Evolutionary conservation across 2,329 filamentous ascomycete genomes (phyloP), one percentile per base, ranked within the genome.

Genomic region (Aspergillus sclerotialis): DNA sequence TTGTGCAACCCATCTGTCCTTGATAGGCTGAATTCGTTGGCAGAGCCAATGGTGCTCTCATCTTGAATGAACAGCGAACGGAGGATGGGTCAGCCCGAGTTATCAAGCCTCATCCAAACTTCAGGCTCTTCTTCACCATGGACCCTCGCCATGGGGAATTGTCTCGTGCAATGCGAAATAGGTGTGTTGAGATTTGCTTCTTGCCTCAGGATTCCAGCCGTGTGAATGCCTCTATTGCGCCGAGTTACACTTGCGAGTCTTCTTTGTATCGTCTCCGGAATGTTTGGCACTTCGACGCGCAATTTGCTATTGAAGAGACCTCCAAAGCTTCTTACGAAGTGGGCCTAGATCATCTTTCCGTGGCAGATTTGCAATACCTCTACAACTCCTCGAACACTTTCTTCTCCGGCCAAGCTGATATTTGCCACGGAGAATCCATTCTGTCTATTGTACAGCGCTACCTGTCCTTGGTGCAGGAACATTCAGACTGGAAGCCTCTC

Each of bases 101-200:
- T 23, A 76, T 98, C 32, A 76, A 65, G 36, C 89, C 92, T 10
- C 89, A 96, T 64, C 74, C 82, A 0, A 76, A 87, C 40, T 98
- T 98, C 62, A 76, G 90, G 37, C 79, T 98, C 13, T 96, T 98
- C 61, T 68, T 98, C 56, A 96, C 90, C 0, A 84, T 94, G 68
- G 90, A 98, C 58, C 81, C 92, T 29, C 78, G 82, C 32, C 85
- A 94, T 58, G 93, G 92, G 12, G 92, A 98, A 59, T 70, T 98
- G 7, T 98, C 92, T 3, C 76, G 92, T 43, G 92, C 92, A 1
- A 98, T 98, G 92, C 75, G 93, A 37, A 98, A 98, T 61, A 78
- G 92, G 58, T 88, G 88, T 31, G 74, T 95, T 16, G 93, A 98
- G 61, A 82, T 98, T 7, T 92, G 81, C 51, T 69, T 98, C 29